Conservation (phyloP, 2,329 filamentous ascomycete genomes). For the Graphilbum ipis-grandicollis region DNA sequence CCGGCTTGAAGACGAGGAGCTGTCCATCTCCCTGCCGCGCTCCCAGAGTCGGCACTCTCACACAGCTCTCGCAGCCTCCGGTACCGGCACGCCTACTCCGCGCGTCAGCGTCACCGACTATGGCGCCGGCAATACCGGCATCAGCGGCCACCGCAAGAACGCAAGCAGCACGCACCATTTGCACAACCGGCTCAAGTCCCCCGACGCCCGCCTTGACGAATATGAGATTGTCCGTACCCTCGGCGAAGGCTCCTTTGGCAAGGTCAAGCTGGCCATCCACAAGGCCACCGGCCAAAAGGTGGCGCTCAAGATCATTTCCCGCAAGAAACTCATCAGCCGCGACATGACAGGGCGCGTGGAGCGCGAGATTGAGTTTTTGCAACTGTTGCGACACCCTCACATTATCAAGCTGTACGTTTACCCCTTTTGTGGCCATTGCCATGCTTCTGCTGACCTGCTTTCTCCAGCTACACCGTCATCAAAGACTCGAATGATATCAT, state of each 20-base stretch:
- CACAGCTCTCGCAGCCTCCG: constrained; percentile 14
- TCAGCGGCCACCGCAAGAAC: constrained; percentile 10
- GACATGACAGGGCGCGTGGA: constrained; percentile 98
- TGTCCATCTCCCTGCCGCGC: constrained; percentile 57
- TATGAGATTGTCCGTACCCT: constrained; percentile 84
- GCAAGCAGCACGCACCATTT: constrained; percentile 2
- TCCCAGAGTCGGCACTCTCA: constrained; percentile 39
- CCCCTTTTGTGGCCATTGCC: constrained; percentile 4
- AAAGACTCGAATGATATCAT: constrained; percentile 90
- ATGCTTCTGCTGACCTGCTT: constrained; percentile 10
- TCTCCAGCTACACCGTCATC: constrained; percentile 94
- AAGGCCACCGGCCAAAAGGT: constrained; percentile 87
- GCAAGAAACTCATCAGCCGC: constrained; percentile 87
- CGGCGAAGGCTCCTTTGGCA: constrained; percentile 93
- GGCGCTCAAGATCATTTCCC: constrained; percentile 91
- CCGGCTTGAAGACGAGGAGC: constrained; percentile 64
- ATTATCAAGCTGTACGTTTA: constrained; percentile 82
- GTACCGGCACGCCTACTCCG: constrained; percentile 12
- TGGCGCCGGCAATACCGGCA: too few species aligned
- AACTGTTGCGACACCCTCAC: constrained; percentile 86
- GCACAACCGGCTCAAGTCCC: constrained; percentile 13
- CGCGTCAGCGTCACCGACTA: constrained; percentile 19
- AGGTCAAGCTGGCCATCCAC: constrained; percentile 93
- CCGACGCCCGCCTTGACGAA: constrained; percentile 38
- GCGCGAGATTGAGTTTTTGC: constrained; percentile 94